Evolutionary conservation across 164 flowering plant species (phyloP).

Genomic region (Stephania cephalantha): DNA sequence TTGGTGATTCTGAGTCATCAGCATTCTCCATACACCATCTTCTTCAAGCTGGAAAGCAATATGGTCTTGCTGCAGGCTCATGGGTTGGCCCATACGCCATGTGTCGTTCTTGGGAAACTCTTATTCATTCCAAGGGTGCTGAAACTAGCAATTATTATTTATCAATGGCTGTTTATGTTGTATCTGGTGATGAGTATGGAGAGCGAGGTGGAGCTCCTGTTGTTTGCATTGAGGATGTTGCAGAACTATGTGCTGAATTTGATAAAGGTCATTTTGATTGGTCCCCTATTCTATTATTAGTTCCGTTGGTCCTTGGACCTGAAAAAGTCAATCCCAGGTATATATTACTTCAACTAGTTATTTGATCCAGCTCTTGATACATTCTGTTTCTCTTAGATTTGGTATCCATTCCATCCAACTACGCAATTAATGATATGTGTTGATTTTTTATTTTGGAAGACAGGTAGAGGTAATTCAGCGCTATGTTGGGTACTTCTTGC

Average conservation of each 20-base stretch:
- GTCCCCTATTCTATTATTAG: slow-evolving; percentile 78
- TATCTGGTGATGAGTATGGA: slow-evolving; percentile 98
- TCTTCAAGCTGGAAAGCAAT: slow-evolving; percentile 68
- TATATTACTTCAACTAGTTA: slow-evolving; percentile 6
- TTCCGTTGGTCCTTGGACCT: slow-evolving; percentile 96
- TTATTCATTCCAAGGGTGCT: slow-evolving; percentile 42
- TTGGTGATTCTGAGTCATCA: slow-evolving; percentile 77
- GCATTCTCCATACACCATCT: slow-evolving; percentile 88
- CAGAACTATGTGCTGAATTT: slow-evolving; percentile 51
- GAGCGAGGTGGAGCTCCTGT: slow-evolving; percentile 98
- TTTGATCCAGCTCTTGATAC: not conserved
- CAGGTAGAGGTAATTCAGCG: not conserved
- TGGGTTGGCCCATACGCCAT: slow-evolving; percentile 99
- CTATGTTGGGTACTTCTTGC: not conserved
- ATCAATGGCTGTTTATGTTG: slow-evolving; percentile 77
- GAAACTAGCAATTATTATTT: slow-evolving; percentile 26
- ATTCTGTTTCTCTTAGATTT: not conserved
- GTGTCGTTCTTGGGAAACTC: slow-evolving; percentile 90
- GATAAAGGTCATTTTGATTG: slow-evolving; percentile 51
- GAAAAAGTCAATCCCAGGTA: slow-evolving; percentile 94
- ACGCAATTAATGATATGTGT: not conserved
- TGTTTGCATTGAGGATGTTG: slow-evolving; percentile 66
- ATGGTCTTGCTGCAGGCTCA: slow-evolving; percentile 89
- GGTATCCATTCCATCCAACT: not conserved
- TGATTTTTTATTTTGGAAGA: not conserved